These are phyloP conservation scores for Drosera spatulata DNA, from an alignment of 179 eudicot species.

Conservation along the genomic window DNA sequence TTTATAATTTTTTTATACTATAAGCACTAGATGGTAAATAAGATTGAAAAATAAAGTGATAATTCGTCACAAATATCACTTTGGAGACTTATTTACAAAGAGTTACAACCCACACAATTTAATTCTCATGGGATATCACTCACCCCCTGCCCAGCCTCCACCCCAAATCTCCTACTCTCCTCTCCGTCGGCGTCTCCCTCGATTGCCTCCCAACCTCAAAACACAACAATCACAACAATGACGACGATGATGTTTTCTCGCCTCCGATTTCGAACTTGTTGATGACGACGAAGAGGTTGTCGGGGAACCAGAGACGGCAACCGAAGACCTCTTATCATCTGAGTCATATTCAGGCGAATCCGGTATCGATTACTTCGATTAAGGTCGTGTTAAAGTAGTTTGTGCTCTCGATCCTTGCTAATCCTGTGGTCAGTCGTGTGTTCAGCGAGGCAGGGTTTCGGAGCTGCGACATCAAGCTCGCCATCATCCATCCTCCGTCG, in stretches of 20 bases:
- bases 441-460: slow-evolving; percentile 56
- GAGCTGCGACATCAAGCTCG: slow-evolving; percentile 25
- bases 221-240: slow-evolving; percentile 14
- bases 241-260: background rate
- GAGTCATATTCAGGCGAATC: slow-evolving; percentile 18
- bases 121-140: slow-evolving; percentile 11
- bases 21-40: no score
- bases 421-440: slow-evolving; percentile 79
- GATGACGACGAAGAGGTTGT: slow-evolving; percentile 85
- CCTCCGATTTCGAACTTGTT: slow-evolving; percentile 73
- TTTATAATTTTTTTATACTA: no score
- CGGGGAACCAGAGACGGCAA: slow-evolving; percentile 82
- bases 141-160: slow-evolving; percentile 25
- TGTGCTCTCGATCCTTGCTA: slow-evolving; percentile 66
- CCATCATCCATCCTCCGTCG: slow-evolving; percentile 45
- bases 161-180: slow-evolving; percentile 54
- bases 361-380: slow-evolving; percentile 7
- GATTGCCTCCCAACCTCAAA: slow-evolving; percentile 11
- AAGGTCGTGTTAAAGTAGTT: slow-evolving; percentile 82
- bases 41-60: no score
- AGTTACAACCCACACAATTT: slow-evolving; percentile 53
- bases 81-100: slow-evolving; percentile 38
- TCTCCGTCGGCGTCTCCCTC: slow-evolving; percentile 45
- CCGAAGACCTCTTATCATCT: slow-evolving; percentile 67
- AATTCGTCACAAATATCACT: slow-evolving; percentile 17